These are phyloP conservation scores for Pseudopediastrum boryanum DNA, from an alignment of 139 green algal genomes.

Conservation along the genomic window DNA sequence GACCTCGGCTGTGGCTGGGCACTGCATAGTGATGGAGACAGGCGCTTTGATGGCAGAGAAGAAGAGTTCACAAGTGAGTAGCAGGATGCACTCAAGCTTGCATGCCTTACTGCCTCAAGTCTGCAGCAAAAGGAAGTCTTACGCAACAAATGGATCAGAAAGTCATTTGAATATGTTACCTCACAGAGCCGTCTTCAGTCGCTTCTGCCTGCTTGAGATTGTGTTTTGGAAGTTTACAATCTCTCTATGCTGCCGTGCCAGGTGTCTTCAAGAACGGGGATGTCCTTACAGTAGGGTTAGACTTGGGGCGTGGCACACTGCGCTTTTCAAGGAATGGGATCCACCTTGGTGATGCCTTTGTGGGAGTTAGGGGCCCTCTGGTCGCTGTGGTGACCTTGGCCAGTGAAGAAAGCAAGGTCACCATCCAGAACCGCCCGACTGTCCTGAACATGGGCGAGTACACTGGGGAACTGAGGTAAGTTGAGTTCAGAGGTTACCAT, in stretches of 20 bases:
- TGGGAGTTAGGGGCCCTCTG: conserved; percentile 51
- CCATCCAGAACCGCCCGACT: conserved; percentile 70
- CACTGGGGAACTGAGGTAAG: conserved; percentile 57
- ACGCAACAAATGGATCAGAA: too few relatives aligned
- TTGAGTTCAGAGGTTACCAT: too few relatives aligned
- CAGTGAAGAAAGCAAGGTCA: conserved; percentile 68
- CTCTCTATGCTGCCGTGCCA: too few relatives aligned
- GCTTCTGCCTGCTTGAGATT: too few relatives aligned
- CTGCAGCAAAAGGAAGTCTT: too few relatives aligned
- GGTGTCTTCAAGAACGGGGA: conserved; percentile 63
- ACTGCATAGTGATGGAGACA: conserved; percentile 67
- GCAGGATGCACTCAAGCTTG: not conserved
- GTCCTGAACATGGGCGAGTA: conserved; percentile 72
- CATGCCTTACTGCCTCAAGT: not conserved
- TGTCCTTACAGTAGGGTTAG: conserved; percentile 61
- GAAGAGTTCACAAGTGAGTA: conserved; percentile 56
- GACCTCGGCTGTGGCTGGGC: conserved; percentile 60
- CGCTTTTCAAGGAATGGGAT: conserved; percentile 58
- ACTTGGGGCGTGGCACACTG: conserved; percentile 48
- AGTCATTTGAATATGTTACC: too few relatives aligned
- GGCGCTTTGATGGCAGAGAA: conserved; percentile 53
- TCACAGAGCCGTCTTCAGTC: too few relatives aligned
- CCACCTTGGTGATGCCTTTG: conserved; percentile 61
- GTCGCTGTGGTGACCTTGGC: conserved; percentile 63
- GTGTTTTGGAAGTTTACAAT: too few relatives aligned